These are phyloP conservation scores for Calonectria hongkongensis DNA, from an alignment of 2,329 filamentous ascomycete species.

Conservation along the genomic window DNA sequence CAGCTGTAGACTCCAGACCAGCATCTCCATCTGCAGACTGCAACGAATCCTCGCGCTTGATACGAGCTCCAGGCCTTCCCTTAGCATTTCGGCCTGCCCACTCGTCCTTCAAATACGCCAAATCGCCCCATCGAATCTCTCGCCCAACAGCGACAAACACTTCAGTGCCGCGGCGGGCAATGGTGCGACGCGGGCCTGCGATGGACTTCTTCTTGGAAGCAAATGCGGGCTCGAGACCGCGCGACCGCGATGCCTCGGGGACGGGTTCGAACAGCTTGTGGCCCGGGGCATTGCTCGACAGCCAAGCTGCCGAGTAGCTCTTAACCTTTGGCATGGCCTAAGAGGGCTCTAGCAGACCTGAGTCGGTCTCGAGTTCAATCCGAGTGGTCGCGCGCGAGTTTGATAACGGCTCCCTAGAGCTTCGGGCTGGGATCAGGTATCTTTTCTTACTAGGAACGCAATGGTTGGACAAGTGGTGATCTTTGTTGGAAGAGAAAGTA, in stretches of 20 bases:
- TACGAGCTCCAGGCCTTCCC: constrained; percentile 58
- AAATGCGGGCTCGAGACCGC: constrained; percentile 63
- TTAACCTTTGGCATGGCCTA: constrained; percentile 87
- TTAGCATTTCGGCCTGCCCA: constrained; percentile 59
- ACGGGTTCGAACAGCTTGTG: constrained; percentile 83
- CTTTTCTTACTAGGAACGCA: constrained; percentile 13
- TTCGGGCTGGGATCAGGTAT: constrained; percentile 13
- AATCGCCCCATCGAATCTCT: constrained; percentile 93
- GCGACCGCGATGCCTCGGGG: constrained; percentile 61
- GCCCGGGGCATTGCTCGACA: constrained; percentile 85
- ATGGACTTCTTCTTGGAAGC: constrained; percentile 65
- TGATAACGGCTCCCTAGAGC: constrained; percentile 42
- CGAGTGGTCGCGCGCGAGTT: constrained; percentile 21
- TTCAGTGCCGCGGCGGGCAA: constrained; percentile 89
- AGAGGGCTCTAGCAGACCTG: constrained; percentile 41
- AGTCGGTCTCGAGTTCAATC: constrained; percentile 31
- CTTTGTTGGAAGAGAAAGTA: constrained; percentile 24
- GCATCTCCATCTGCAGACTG: constrained; percentile 60
- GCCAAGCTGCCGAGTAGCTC: constrained; percentile 90
- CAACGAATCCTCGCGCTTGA: constrained; percentile 70
- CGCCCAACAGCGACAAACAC: constrained; percentile 92
- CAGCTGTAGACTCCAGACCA: constrained; percentile 54
- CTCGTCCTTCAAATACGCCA: constrained; percentile 84
- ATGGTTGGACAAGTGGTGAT: constrained; percentile 28
- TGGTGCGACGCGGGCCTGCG: constrained; percentile 76